Evolutionary conservation across 108 stramenopile genomes (phyloP).

Genomic region (Cyclostephanos invisitatus): DNA sequence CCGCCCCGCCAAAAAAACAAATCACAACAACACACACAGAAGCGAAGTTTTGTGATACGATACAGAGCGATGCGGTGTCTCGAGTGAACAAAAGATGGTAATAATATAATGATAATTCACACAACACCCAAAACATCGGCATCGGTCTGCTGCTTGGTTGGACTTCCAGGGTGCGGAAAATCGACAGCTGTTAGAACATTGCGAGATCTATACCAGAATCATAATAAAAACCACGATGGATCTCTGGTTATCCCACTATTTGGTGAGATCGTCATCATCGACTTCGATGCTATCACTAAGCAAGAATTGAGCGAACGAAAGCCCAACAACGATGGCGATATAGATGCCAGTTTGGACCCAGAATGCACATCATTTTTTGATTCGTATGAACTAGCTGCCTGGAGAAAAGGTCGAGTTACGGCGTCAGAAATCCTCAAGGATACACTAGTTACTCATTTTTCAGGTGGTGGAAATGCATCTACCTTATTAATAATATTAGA

Average conservation of each 20-base stretch:
- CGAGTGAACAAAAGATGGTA: too few relatives aligned
- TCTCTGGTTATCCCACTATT: neutral
- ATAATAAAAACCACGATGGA: neutral
- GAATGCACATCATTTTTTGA: conserved; percentile 12
- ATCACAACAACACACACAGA: too few relatives aligned
- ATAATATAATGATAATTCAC: neutral
- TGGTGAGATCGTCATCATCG: conserved; percentile 46
- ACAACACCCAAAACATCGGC: neutral
- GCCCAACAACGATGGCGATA: neutral
- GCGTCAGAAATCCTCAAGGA: conserved; percentile 55
- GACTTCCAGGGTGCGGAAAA: conserved; percentile 50
- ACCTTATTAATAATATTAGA: conserved; percentile 66
- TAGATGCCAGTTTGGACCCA: neutral
- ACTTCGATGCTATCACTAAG: conserved; percentile 61
- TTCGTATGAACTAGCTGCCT: conserved; percentile 54
- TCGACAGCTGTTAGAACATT: conserved; percentile 52
- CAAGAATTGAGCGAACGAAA: conserved; percentile 1
- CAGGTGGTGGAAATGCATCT: conserved; percentile 4
- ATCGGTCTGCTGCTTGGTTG: conserved; percentile 10
- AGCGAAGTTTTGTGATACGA: too few relatives aligned
- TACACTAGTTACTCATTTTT: conserved; percentile 34
- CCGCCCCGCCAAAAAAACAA: too few relatives aligned
- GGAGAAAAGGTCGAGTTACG: conserved; percentile 59
- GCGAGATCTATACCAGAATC: conserved; percentile 10
- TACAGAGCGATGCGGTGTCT: too few relatives aligned